These are phyloP conservation scores for Dictyostelium intermedium DNA, from an alignment of 78 protist species.

Conservation along the genomic window DNA sequence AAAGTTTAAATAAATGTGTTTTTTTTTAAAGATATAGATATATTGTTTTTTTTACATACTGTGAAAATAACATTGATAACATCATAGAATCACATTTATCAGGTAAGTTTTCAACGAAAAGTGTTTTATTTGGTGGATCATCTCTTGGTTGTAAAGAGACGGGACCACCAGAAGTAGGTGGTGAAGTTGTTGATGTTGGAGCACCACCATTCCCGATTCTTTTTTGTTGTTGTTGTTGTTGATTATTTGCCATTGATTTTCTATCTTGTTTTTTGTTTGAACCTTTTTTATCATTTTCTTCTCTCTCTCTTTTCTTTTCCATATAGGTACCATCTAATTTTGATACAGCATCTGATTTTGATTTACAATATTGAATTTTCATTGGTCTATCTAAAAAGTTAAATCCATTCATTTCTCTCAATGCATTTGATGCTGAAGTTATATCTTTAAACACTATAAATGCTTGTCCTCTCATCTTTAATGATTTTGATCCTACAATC, in stretches of 20 bases:
- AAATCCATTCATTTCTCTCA: slow-evolving; percentile 90
- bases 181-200: not conserved
- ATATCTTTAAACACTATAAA: slow-evolving; percentile 93
- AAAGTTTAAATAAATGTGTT: not conserved
- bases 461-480: slow-evolving; percentile 97
- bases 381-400: slow-evolving; percentile 91
- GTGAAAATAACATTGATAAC: slow-evolving; percentile 88
- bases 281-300: slow-evolving; percentile 26
- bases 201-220: not conserved
- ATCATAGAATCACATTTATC: slow-evolving; percentile 75
- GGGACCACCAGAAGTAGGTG: not conserved
- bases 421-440: slow-evolving; percentile 89
- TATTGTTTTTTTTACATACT: slow-evolving; percentile 68
- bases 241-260: not conserved
- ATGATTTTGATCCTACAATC: slow-evolving; percentile 89
- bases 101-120: slow-evolving; percentile 91
- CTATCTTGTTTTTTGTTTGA: slow-evolving; percentile 14
- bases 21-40: not conserved
- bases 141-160: slow-evolving; percentile 64
- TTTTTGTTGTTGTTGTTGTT: slow-evolving; percentile 8
- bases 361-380: slow-evolving; percentile 79
- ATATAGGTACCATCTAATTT: slow-evolving; percentile 90
- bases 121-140: slow-evolving; percentile 82
- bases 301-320: slow-evolving; percentile 44
- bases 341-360: slow-evolving; percentile 91